Base-by-base conservation (phyloP, 2,329 filamentous ascomycete genomes). In the Xylaria sp. region DNA sequence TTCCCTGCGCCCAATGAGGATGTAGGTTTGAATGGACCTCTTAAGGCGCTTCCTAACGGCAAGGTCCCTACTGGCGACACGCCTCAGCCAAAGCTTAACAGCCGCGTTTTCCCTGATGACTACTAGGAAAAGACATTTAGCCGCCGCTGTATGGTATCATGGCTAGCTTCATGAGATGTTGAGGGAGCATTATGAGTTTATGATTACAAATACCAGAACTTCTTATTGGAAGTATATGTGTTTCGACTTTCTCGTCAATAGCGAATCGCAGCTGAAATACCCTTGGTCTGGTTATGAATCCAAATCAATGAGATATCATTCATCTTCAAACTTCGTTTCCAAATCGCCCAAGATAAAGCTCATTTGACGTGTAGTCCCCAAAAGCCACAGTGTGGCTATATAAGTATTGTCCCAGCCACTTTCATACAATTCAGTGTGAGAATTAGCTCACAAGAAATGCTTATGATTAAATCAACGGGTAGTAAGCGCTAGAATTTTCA, bases 11-110 rank as follows among this genome's bases (percentile, higher is more conserved):
- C 63, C 18, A 7, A 1, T 39, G 65, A 68, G 54, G 15, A 68
- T 4, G 55, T 68, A 32, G 65, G 65, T 13, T 20, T 63, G 48
- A 46, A 63, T 10, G 65, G 59, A 6, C 44, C 59, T 4, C 59
- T 68, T 1, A 15, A 44, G 2, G 59, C 59, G 12, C 60, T 68
- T 6, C 65, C 65, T 5, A 68, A 68, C 48, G 39, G 54, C 12
- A 68, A 68, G 59, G 15, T 63, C 28, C 65, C 65, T 15, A 63
- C 60, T 6, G 65, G 65, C 41, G 28, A 58, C 6, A 68, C 60
- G 3, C 65, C 65, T 37, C 54, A 59, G 23, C 41, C 59, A 1
- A 48, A 58, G 34, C 6, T 59, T 6, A 58, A 8, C 34, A 63
- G 65, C 25, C 65, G 65, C 15, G 59, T 48, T n/a, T 67, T 67